Conservation (phyloP, 805 yeast species). For the Maudiozyma pseudohumilis region DNA sequence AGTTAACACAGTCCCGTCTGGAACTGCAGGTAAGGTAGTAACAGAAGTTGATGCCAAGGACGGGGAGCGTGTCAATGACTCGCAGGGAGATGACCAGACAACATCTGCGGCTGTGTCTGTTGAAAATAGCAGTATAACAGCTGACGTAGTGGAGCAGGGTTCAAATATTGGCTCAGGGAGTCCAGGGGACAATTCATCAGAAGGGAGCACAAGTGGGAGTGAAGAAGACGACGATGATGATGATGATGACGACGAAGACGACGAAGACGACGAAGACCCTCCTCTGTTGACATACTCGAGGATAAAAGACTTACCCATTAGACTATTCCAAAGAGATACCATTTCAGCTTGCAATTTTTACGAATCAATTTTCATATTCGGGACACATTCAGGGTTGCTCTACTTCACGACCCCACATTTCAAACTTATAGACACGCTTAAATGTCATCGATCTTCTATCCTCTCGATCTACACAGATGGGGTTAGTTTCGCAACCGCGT, state of each 20-base stretch:
- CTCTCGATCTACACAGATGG: constrained; percentile 68
- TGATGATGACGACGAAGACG: constrained; percentile 27
- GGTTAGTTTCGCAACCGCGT: constrained; percentile 67
- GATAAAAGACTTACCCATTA: constrained; percentile 53
- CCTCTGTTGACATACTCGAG: constrained; percentile 72
- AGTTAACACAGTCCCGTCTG: too few species aligned
- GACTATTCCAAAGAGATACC: constrained; percentile 66
- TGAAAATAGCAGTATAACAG: too few species aligned
- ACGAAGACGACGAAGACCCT: constrained; percentile 40
- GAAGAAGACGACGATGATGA: constrained; percentile 26
- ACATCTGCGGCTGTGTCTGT: too few species aligned
- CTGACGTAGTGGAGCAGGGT: too few species aligned
- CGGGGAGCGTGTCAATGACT: too few species aligned
- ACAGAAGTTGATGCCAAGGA: too few species aligned
- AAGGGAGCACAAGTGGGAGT: too few species aligned
- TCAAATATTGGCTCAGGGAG: too few species aligned
- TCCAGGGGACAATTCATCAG: too few species aligned
- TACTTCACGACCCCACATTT: constrained; percentile 57
- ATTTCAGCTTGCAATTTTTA: constrained; percentile 59
- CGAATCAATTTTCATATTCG: constrained; percentile 60
- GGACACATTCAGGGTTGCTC: constrained; percentile 80
- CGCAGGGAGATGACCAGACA: too few species aligned
- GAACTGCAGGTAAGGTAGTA: too few species aligned
- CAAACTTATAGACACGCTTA: constrained; percentile 55
- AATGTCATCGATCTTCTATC: constrained; percentile 81